These are phyloP conservation scores for Cladosporium velox DNA, from an alignment of 2,329 filamentous ascomycete species.

Conservation along the genomic window DNA sequence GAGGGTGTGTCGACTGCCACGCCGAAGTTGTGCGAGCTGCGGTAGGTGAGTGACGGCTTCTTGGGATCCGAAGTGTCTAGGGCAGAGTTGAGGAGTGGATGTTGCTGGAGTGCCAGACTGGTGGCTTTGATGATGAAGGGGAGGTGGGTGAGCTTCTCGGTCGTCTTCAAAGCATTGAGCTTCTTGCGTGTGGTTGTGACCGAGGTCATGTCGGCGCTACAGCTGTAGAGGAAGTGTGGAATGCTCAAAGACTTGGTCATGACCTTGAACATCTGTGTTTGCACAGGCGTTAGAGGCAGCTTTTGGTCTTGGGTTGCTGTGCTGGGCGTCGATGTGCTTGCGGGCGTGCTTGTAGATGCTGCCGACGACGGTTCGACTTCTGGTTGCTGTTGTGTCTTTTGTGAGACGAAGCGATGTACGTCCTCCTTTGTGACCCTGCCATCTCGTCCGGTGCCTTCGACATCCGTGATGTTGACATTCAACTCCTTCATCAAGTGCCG, in stretches of 20 bases:
- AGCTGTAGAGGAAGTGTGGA: constrained; percentile 93
- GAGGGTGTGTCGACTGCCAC: constrained; percentile 91
- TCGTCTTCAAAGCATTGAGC: constrained; percentile 62
- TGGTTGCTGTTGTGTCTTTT: constrained; percentile 41
- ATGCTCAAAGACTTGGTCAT: constrained; percentile 93
- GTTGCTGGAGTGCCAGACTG: constrained; percentile 77
- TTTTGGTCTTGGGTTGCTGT: constrained; percentile 59
- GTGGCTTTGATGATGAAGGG: constrained; percentile 96
- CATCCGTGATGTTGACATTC: constrained; percentile 73
- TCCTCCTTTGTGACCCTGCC: constrained; percentile 93
- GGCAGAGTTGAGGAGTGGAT: constrained; percentile 84
- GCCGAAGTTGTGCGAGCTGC: constrained; percentile 89
- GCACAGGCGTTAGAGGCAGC: constrained; percentile 72
- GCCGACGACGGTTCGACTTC: constrained; percentile 27
- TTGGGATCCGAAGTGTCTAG: constrained; percentile 65
- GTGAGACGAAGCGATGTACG: constrained; percentile 56
- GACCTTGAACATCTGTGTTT: constrained; percentile 93
- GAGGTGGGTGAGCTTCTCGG: constrained; percentile 77
- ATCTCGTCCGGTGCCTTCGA: constrained; percentile 84
- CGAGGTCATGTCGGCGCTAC: constrained; percentile 79
- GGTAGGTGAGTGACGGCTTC: constrained; percentile 76
- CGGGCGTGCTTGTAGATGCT: constrained; percentile 22
- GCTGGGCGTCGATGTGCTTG: constrained; percentile 29
- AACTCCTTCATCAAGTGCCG: constrained; percentile 82
- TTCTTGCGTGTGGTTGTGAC: constrained; percentile 72